Evolutionary conservation across 495 filamentous ascomycete genomes (phyloP), one percentile per base, ranked within the genome.

Genomic region (Trichocladium antarcticum): DNA sequence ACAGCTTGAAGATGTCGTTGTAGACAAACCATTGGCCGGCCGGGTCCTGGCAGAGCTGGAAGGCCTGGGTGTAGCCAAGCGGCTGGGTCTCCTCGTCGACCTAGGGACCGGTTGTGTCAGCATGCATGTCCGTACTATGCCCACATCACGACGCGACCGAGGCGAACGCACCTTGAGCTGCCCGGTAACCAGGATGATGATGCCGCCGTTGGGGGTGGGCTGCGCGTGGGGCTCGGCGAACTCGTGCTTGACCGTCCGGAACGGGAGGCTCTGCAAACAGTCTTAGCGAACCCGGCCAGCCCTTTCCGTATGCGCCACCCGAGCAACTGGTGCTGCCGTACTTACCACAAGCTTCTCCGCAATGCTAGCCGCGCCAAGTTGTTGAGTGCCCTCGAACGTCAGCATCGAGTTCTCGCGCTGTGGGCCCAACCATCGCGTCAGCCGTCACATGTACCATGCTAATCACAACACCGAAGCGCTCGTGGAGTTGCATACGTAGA

Each of bases 1-100:
- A 74, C 49, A 97, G 74, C 56, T 81, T 81, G 79, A 95, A 96
- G 68, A 95, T 69, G 62, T 97, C 89, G 74, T 95, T 95, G 70
- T 80, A 81, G 59, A 96, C 82, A 63, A 77, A 94, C 73, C 81
- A 95, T 67, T 73, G 79, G 37, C 80, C 83, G 21, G 56, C 10
- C n/a, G 67, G 69, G 22, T 89, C 83, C 31, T 81, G 82, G 51
- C 76, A 62, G 38, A 96, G 79, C 57, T 89, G 84, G 75, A 95
- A 97, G 24, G 71, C 65, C 72, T 97, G 89, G 28, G 80, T 80
- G 69, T 84, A 97, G 73, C 74, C 83, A 77, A 94, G 87, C 35
- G 87, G 85, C 51, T 75, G 73, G 54, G 81, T 69, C 63, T 86
- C 77, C 45, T 85, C 88, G 48, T 95, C 89, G 56, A 87, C 80